Evolutionary conservation across 2,329 filamentous ascomycete genomes (phyloP), one percentile per base, ranked within the genome.

Genomic region (Huntiella abstrusa): DNA sequence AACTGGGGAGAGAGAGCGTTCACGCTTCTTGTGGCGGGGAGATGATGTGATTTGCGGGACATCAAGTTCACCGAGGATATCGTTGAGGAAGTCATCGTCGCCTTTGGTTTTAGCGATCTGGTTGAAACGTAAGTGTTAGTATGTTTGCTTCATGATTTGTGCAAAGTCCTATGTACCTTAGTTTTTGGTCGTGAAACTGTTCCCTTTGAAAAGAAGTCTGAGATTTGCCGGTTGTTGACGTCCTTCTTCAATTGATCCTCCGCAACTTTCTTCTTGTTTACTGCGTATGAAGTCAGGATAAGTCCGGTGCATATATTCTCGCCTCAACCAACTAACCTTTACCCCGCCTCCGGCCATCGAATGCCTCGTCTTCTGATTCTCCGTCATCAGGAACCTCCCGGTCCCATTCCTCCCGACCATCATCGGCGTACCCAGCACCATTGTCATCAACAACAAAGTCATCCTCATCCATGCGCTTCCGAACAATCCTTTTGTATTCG

Each of bases 361-460:
- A 65, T 6, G 62, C 58, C 8, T 58, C 54, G 13, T 59, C 58
- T 33, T 83, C 75, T 51, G 77, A 87, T 51, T 91, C 85, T 33
- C 78, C 82, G 59, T 80, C 75, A 52, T 71, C 68, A 50, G 69
- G 69, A 53, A 70, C 67, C 53, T 80, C 71, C 55, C 81, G 75
- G 62, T 88, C 78, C 87, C 88, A 88, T 55, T 96, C 91, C 63
- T 94, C 87, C 47, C 91, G 80, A 51, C 91, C 91, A 58, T 96
- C 91, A 59, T 96, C 88, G 53, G 85, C 88, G 57, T 98, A 98
- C 34, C 91, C 88, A 59, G 88, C 85, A 57, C 88, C 88, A 65
- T 95, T 93, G 65, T 98, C 91, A 66, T 96, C 91, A 50, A 98
- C 87, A 45, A 98, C 88, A 57, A 98, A 98, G 64, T 98, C 91